Conservation (phyloP, 305 asterid genomes). For the Fraxinus ornus region DNA sequence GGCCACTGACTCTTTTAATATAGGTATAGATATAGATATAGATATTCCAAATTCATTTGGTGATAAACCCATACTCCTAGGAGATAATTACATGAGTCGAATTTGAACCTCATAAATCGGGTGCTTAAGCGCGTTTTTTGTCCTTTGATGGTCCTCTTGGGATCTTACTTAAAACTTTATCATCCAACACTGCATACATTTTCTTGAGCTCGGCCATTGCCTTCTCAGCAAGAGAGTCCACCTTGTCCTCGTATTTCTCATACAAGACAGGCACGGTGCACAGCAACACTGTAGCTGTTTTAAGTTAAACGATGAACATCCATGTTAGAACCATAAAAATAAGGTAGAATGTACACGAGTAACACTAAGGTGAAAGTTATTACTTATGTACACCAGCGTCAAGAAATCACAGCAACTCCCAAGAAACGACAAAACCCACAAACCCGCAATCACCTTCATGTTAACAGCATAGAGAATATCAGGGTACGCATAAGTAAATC, state of each 20-base stretch:
- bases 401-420: conserved; percentile 78
- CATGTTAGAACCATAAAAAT: background rate
- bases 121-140: conserved; percentile 40
- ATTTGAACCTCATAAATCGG: background rate
- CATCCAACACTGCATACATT: conserved; percentile 66
- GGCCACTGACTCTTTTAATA: too few relatives aligned
- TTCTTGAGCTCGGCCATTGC: conserved; percentile 71
- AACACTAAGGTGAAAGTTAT: background rate
- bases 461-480: background rate
- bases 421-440: conserved; percentile 65
- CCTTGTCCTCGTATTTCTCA: conserved; percentile 74
- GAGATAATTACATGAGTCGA: background rate
- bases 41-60: background rate
- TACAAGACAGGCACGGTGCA: conserved; percentile 68
- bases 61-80: background rate
- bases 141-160: conserved; percentile 65
- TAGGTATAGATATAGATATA: too few relatives aligned
- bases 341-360: background rate
- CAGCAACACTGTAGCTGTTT: conserved; percentile 53
- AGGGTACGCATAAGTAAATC: background rate
- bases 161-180: conserved; percentile 69
- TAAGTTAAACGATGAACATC: conserved; percentile 14
- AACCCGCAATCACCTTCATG: conserved; percentile 62
- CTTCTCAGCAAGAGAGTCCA: conserved; percentile 63
- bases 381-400: conserved; percentile 70